Conservation (phyloP, 257 asterid genomes). For the Fraxinus americana region DNA sequence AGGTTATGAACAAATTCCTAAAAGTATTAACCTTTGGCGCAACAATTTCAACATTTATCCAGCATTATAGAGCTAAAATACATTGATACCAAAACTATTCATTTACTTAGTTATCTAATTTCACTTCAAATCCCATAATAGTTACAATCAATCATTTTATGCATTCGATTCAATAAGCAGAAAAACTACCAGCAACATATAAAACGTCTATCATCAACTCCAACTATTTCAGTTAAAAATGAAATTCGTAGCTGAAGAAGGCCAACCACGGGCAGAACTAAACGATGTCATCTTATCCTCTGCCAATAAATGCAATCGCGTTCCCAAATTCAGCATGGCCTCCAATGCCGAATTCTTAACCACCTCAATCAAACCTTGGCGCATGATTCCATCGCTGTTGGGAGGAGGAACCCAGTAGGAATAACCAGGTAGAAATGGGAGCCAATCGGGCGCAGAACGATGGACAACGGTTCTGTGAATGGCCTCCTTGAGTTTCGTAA, state of each 20-base stretch:
- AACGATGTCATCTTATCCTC: conserved; percentile 33
- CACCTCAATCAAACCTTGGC: conserved; percentile 29
- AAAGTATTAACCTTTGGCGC: not conserved
- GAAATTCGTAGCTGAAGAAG: conserved; percentile 23
- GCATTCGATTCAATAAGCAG: not conserved
- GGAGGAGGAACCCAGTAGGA: conserved; percentile 55
- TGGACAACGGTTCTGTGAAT: not conserved
- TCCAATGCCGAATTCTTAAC: conserved; percentile 32
- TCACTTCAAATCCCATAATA: not conserved
- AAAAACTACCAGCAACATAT: not conserved
- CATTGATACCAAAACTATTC: not conserved
- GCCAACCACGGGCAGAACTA: conserved; percentile 38
- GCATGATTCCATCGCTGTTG: conserved; percentile 1
- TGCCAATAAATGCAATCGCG: conserved; percentile 18
- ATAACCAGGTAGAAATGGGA: not conserved
- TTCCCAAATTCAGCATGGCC: not conserved
- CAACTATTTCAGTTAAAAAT: too few relatives aligned
- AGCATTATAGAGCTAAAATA: not conserved
- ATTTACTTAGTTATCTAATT: not conserved
- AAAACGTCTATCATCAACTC: not conserved
- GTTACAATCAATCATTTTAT: too few relatives aligned
- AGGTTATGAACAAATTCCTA: too few relatives aligned
- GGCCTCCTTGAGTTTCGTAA: not conserved
- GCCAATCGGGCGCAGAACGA: not conserved
- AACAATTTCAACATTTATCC: not conserved